Evolutionary conservation across 352 stramenopile genomes (phyloP).

Genomic region (Pythium aristosporum): DNA sequence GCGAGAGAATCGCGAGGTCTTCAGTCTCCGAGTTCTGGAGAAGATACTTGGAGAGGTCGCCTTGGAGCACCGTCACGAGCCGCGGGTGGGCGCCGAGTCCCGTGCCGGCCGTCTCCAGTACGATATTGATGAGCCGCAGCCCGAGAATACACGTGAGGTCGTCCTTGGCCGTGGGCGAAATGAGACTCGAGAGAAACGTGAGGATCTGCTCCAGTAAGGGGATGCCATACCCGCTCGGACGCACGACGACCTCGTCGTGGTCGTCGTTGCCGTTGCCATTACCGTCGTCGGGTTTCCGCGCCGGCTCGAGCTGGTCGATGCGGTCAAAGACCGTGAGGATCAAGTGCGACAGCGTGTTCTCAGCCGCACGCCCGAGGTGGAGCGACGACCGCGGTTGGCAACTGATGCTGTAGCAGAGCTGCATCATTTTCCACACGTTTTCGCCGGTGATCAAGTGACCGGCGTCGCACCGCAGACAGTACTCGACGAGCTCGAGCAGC

Average conservation of each 20-base stretch:
- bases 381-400: slow-evolving; percentile 86
- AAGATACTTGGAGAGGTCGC: slow-evolving; percentile 97
- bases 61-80: slow-evolving; percentile 89
- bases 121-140: slow-evolving; percentile 96
- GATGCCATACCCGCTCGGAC: slow-evolving; percentile 65
- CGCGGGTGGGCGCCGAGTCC: slow-evolving; percentile 71
- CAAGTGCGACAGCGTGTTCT: slow-evolving; percentile 96
- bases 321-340: slow-evolving; percentile 96
- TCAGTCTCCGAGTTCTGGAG: slow-evolving; percentile 95
- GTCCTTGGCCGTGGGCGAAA: slow-evolving; percentile 90
- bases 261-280: neutral
- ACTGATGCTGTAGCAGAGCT: slow-evolving; percentile 96
- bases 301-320: slow-evolving; percentile 70
- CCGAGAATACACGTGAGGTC: slow-evolving; percentile 89
- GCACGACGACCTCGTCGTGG: neutral
- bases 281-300: slow-evolving; percentile 19
- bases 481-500: slow-evolving; percentile 95
- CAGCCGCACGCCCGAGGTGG: slow-evolving; percentile 92
- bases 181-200: slow-evolving; percentile 91
- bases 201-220: slow-evolving; percentile 93
- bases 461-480: slow-evolving; percentile 92
- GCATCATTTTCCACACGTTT: slow-evolving; percentile 95
- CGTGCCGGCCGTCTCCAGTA: slow-evolving; percentile 92
- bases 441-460: slow-evolving; percentile 88
- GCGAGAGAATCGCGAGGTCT: slow-evolving; percentile 90